Conservation (phyloP, 2,329 filamentous ascomycete genomes). For the Paecilomyces niveus region DNA sequence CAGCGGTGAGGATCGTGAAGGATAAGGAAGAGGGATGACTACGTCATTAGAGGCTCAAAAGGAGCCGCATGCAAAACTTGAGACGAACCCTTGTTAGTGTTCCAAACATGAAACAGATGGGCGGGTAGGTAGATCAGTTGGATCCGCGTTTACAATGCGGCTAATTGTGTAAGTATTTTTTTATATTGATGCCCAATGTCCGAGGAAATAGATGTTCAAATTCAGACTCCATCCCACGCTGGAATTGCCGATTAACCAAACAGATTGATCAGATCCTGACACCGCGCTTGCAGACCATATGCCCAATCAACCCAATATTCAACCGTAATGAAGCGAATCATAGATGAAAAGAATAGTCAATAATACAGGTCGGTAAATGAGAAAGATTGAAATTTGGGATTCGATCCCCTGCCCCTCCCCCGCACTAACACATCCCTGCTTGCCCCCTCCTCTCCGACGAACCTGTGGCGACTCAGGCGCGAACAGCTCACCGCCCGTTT, state of each 20-base stretch:
- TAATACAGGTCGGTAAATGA: neutral
- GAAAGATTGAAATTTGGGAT: neutral
- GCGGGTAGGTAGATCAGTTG: neutral
- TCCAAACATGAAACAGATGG: neutral
- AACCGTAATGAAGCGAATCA: neutral
- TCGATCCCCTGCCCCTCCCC: neutral
- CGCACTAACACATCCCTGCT: neutral
- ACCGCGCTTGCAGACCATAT: neutral
- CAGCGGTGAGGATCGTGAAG: neutral
- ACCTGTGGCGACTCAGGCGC: neutral
- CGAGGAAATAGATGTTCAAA: neutral
- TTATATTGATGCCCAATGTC: neutral
- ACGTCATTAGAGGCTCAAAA: neutral
- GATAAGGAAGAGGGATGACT: neutral
- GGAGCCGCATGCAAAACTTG: neutral
- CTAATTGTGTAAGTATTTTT: neutral
- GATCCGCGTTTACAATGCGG: neutral
- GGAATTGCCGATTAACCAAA: neutral
- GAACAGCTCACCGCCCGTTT: constrained; percentile 1
- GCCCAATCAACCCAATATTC: neutral
- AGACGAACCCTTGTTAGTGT: neutral
- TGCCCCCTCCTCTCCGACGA: neutral
- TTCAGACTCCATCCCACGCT: neutral
- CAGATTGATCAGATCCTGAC: neutral
- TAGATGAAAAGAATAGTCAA: neutral